These are phyloP conservation scores for Acer yangbiense DNA, from an alignment of 345 rosid species.

Conservation along the genomic window DNA sequence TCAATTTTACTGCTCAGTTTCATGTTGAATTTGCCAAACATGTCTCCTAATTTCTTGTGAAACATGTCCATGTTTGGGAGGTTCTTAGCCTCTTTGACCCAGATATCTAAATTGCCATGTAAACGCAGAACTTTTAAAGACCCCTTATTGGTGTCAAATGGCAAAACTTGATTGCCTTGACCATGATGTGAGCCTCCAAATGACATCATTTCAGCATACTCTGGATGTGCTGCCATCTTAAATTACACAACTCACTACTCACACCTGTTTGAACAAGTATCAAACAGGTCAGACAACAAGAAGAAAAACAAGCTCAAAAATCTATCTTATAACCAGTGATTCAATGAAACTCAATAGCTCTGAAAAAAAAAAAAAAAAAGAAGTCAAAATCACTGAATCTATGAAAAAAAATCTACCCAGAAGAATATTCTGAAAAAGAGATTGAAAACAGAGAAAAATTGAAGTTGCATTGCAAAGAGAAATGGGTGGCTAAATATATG, in stretches of 20 bases:
- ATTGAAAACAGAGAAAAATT: no score
- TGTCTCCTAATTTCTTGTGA: slow-evolving; percentile 65
- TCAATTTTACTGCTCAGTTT: slow-evolving; percentile 57
- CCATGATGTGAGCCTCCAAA: slow-evolving; percentile 72
- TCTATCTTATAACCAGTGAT: no score
- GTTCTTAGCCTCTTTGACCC: slow-evolving; percentile 81
- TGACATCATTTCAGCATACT: slow-evolving; percentile 48
- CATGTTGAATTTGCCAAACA: slow-evolving; percentile 48
- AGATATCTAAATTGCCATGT: slow-evolving; percentile 86
- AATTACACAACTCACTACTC: not conserved
- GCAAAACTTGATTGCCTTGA: slow-evolving; percentile 53
- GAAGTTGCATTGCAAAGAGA: no score
- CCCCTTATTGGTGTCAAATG: slow-evolving; percentile 54
- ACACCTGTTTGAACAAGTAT: not conserved
- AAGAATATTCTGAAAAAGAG: no score
- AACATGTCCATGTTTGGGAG: slow-evolving; percentile 91
- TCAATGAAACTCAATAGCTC: no score
- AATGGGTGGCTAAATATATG: no score
- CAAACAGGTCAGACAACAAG: not conserved
- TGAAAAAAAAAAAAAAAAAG: no score
- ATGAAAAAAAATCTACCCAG: no score
- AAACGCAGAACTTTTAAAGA: slow-evolving; percentile 57
- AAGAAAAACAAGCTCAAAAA: no score
- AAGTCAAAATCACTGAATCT: no score
- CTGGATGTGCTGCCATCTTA: slow-evolving; percentile 46